Conservation (phyloP, 805 yeast genomes). For the Starmerella gropengiesseri region DNA sequence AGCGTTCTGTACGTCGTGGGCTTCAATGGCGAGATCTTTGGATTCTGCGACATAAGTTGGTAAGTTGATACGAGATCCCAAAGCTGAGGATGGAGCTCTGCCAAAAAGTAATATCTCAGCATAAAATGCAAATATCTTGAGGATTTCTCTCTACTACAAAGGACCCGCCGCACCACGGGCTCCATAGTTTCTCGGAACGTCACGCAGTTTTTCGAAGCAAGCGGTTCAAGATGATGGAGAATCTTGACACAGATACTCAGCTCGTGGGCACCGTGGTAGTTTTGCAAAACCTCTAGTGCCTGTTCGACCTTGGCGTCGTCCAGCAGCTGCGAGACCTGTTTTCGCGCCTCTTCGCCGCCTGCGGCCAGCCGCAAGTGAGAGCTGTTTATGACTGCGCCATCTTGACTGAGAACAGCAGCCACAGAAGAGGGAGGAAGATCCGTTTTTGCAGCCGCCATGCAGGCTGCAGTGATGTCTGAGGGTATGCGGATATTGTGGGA, state of each 20-base stretch:
- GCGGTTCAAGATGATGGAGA: background rate
- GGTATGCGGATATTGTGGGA: background rate
- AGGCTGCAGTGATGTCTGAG: conserved; percentile 3
- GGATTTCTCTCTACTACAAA: background rate
- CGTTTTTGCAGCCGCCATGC: background rate
- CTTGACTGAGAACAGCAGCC: conserved; percentile 7
- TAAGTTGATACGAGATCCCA: background rate
- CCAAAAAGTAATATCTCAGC: background rate
- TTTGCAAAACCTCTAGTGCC: background rate
- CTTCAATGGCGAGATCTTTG: background rate
- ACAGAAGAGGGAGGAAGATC: background rate
- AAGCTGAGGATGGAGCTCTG: background rate
- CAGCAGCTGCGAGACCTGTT: background rate
- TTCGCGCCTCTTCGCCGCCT: conserved; percentile 2
- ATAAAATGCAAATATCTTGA: conserved; percentile 11
- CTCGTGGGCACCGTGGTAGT: conserved; percentile 5
- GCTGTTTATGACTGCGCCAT: conserved; percentile 11
- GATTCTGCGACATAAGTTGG: background rate
- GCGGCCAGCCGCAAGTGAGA: conserved; percentile 4
- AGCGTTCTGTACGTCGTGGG: background rate
- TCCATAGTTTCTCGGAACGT: background rate
- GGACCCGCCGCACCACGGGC: background rate
- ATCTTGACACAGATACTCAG: conserved; percentile 5
- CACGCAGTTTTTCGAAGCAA: background rate
- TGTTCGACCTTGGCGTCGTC: background rate